These are phyloP conservation scores for Amphirosellinia nigrospora DNA, from an alignment of 495 filamentous ascomycete species.

Conservation along the genomic window DNA sequence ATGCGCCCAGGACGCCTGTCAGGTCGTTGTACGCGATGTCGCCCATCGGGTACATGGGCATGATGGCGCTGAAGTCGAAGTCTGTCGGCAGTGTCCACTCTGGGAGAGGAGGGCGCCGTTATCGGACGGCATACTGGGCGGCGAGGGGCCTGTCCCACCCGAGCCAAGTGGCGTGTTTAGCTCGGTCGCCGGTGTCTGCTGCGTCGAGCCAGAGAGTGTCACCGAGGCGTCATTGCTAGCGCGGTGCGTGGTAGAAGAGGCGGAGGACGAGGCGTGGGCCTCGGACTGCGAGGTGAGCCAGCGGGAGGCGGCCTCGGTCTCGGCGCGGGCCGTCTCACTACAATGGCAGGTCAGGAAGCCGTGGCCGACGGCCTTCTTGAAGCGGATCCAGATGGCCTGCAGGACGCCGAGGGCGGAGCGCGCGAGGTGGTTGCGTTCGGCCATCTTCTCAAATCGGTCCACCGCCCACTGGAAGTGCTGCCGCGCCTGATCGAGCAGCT, in stretches of 20 bases:
- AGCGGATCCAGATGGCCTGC: conserved; percentile 50
- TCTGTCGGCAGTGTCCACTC: conserved; percentile 46
- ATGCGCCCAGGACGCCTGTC: conserved; percentile 39
- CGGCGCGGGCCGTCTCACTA: conserved; percentile 25
- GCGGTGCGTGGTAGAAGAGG: conserved; percentile 25
- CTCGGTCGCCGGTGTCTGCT: conserved; percentile 23
- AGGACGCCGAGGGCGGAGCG: conserved; percentile 59
- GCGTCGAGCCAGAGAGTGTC: conserved; percentile 20
- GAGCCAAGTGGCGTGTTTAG: conserved; percentile 30
- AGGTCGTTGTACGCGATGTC: conserved; percentile 61
- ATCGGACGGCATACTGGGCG: conserved; percentile 26
- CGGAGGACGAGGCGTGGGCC: conserved; percentile 28
- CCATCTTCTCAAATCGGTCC: conserved; percentile 58
- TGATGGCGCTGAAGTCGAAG: conserved; percentile 54
- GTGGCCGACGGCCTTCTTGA: conserved; percentile 50
- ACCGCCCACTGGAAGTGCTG: conserved; percentile 61
- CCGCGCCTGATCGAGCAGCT: conserved; percentile 48
- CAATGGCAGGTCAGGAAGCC: conserved; percentile 26
- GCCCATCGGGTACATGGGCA: conserved; percentile 60
- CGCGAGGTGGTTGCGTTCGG: conserved; percentile 56
- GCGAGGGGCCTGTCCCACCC: conserved; percentile 30
- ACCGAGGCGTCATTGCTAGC: conserved; percentile 26
- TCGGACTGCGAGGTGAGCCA: conserved; percentile 33
- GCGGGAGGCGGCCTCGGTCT: conserved; percentile 29
- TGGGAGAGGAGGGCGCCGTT: conserved; percentile 30